Percentiles rank a stretch among this genome's conserved stretches.
phyloP scores from a whole-genome alignment of 768 basidiomycete genomes.

The Amanita rubescens region DNA sequence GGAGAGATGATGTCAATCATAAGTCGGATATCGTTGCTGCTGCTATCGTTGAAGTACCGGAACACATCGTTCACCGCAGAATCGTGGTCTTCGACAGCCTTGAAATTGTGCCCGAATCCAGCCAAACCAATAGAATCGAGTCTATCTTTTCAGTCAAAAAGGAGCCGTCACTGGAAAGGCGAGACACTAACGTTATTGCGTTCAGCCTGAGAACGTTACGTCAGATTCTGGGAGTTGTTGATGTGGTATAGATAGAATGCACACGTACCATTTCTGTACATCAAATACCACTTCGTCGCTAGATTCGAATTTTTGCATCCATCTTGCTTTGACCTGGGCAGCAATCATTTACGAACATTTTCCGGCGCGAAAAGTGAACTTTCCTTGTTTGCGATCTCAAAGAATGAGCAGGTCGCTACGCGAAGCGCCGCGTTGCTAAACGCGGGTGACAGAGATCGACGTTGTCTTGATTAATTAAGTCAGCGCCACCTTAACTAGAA shows the following conservation, averaged over 20 bases:
- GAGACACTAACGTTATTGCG: slow-evolving; percentile 28
- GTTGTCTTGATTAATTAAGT: slow-evolving; percentile 25
- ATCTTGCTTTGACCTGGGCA: slow-evolving; percentile 25
- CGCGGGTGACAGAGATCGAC: slow-evolving; percentile 23
- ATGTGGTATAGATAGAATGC: neutral
- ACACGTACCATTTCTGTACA: slow-evolving; percentile 37
- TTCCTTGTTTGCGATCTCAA: slow-evolving; percentile 45
- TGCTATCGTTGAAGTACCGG: too few species aligned
- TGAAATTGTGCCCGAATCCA: too few species aligned
- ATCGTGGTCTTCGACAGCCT: too few species aligned
- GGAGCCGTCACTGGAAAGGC: neutral
- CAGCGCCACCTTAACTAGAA: neutral
- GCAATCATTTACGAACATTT: neutral
- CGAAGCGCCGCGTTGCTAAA: neutral
- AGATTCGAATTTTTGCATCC: slow-evolving; percentile 22
- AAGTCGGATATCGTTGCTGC: slow-evolving; percentile 39
- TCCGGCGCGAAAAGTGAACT: too few species aligned
- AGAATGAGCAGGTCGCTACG: slow-evolving; percentile 32
- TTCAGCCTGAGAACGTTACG: slow-evolving; percentile 30
- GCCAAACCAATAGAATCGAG: slow-evolving; percentile 53
- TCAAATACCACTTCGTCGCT: slow-evolving; percentile 29
- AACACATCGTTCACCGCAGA: too few species aligned
- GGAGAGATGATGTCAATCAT: slow-evolving; percentile 31
- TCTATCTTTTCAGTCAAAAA: slow-evolving; percentile 17
- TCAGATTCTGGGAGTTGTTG: neutral